Evolutionary conservation across 352 stramenopile species (phyloP).

Genomic region (Phytophthora tentaculata): DNA sequence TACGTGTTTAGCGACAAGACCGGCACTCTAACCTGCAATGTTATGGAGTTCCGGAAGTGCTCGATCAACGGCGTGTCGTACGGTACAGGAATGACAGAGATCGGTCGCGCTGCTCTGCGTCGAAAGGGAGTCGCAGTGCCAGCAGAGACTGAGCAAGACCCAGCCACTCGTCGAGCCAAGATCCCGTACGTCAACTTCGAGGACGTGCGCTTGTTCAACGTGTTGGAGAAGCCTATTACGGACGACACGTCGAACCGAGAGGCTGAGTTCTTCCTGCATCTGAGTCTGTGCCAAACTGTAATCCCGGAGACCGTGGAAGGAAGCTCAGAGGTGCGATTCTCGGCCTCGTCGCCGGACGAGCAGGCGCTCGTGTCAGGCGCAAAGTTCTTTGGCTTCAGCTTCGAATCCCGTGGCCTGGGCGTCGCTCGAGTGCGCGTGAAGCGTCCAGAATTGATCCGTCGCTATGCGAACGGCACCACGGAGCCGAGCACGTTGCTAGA

Average conservation of each 20-base stretch:
- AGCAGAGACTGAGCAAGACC: constrained; percentile 39
- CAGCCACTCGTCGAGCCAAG: constrained; percentile 26
- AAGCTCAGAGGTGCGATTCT: constrained; percentile 64
- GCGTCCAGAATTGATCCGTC: constrained; percentile 37
- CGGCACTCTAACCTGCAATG: constrained; percentile 93
- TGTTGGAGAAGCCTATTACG: constrained; percentile 39
- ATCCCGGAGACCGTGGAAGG: constrained; percentile 68
- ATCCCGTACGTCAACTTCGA: constrained; percentile 88
- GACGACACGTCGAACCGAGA: constrained; percentile 44
- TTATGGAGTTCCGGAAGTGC: constrained; percentile 96
- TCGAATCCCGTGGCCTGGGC: constrained; percentile 70
- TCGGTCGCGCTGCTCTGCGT: constrained; percentile 68
- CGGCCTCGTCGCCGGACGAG: constrained; percentile 87
- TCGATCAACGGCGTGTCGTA: constrained; percentile 94
- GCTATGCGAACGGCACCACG: constrained; percentile 30
- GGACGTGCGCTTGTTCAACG: constrained; percentile 56
- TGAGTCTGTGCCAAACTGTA: constrained; percentile 85
- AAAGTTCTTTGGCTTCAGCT: constrained; percentile 80
- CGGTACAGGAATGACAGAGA: constrained; percentile 88
- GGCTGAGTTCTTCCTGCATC: constrained; percentile 85
- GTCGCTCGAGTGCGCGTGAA: constrained; percentile 67
- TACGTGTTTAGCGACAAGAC: constrained; percentile 95
- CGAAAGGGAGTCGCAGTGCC: constrained; percentile 68
- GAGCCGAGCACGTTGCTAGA: constrained; percentile 60
- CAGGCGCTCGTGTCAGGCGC: constrained; percentile 90